These are phyloP conservation scores for Talaromyces verruculosus DNA, from an alignment of 2,329 filamentous ascomycete genomes.

Conservation along the genomic window DNA sequence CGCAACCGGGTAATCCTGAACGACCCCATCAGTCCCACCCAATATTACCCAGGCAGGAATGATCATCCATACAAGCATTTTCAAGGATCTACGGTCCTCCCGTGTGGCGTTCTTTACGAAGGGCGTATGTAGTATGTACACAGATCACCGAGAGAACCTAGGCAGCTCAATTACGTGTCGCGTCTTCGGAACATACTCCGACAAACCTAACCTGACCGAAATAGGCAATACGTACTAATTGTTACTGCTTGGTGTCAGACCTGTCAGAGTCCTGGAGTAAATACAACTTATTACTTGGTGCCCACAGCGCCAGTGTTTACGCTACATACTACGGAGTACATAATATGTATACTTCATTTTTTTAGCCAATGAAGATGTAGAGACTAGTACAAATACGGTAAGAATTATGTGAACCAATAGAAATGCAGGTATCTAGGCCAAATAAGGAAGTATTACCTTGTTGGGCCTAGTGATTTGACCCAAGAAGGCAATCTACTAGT, in stretches of 20 bases:
- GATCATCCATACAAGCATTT: conserved; percentile 10
- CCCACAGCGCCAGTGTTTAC: background rate
- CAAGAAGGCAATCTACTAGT: background rate
- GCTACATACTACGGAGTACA: too few species aligned
- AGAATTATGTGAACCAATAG: background rate
- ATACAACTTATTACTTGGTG: background rate
- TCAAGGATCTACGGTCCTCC: conserved; percentile 9
- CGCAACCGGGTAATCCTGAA: background rate
- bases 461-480: background rate
- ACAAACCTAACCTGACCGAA: background rate
- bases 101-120: background rate
- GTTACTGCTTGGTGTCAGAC: background rate
- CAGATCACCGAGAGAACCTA: background rate
- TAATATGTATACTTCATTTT: background rate
- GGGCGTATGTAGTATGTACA: background rate
- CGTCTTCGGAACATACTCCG: background rate
- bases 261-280: background rate
- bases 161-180: conserved; percentile 1
- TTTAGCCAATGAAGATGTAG: background rate
- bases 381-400: background rate
- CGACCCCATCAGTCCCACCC: background rate
- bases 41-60: background rate
- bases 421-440: background rate
- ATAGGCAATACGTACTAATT: background rate
- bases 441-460: background rate